Conservation (phyloP, 2,329 filamentous ascomycete species). For the Fusarium penzigii region DNA sequence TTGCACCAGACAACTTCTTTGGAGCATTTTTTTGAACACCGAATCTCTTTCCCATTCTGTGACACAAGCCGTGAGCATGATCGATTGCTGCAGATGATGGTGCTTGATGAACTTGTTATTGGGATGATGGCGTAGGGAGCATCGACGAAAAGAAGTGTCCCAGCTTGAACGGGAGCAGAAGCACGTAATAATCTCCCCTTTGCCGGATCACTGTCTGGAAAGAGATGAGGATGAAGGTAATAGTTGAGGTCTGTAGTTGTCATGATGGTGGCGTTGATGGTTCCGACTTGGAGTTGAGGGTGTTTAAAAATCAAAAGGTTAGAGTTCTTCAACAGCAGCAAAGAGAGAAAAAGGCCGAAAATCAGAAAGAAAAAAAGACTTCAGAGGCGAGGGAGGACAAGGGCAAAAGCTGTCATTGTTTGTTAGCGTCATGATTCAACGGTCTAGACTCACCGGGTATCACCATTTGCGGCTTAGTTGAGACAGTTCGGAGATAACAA, state of each 20-base stretch:
- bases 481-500: not conserved
- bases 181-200: conserved; percentile 30
- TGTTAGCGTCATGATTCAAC: not conserved
- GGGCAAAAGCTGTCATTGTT: too few species aligned
- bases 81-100: conserved; percentile 30
- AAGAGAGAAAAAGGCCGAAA: not conserved
- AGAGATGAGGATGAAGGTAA: conserved; percentile 24
- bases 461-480: not conserved
- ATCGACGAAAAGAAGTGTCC: conserved; percentile 30
- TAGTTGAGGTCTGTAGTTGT: conserved; percentile 17
- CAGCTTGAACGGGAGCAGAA: conserved; percentile 21
- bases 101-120: conserved; percentile 15
- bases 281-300: not conserved
- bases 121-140: conserved; percentile 31
- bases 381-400: not conserved
- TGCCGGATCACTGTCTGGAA: conserved; percentile 25
- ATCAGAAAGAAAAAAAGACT: not conserved
- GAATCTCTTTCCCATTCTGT: conserved; percentile 7
- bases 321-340: not conserved
- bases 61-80: conserved; percentile 24
- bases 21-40: conserved; percentile 22
- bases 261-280: not conserved
- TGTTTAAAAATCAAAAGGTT: not conserved
- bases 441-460: not conserved
- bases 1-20: conserved; percentile 31